These are phyloP conservation scores for Blastobotrys parvus DNA, from an alignment of 805 yeast genomes.

Conservation along the genomic window DNA sequence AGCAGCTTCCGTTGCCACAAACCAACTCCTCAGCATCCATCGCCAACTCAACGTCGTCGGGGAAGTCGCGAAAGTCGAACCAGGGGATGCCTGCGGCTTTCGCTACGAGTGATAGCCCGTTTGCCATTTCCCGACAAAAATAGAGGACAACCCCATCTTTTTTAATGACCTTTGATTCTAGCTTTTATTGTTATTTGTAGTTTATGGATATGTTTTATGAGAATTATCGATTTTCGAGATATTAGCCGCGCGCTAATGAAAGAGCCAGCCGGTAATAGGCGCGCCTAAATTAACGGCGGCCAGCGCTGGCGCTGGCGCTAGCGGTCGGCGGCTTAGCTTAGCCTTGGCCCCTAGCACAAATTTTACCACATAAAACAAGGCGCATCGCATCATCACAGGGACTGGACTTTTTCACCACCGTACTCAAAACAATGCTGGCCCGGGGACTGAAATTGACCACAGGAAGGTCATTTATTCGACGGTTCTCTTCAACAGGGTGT, in stretches of 20 bases:
- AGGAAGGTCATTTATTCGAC: no score
- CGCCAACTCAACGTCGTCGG: constrained; percentile 2
- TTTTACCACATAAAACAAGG: no score
- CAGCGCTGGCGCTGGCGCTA: no score
- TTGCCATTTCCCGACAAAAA: constrained; percentile 4
- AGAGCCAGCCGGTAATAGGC: no score
- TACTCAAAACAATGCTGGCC: not conserved
- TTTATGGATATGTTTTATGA: not conserved
- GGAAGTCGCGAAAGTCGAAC: constrained; percentile 3
- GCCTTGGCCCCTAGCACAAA: no score
- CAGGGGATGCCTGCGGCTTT: constrained; percentile 10
- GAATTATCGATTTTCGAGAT: no score
- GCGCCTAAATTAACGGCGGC: no score
- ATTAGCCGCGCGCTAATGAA: no score
- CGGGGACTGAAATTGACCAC: not conserved
- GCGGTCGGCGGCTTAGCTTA: no score
- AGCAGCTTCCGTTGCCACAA: constrained; percentile 3
- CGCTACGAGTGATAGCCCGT: constrained; percentile 14
- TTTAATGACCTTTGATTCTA: not conserved
- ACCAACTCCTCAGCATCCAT: constrained; percentile 6
- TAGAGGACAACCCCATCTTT: not conserved
- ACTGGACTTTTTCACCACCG: not conserved
- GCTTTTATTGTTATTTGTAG: not conserved
- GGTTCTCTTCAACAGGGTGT: not conserved
- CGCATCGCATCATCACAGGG: not conserved